These are phyloP conservation scores for Nicotiana otophora DNA, from an alignment of 257 asterid genomes.

Conservation along the genomic window DNA sequence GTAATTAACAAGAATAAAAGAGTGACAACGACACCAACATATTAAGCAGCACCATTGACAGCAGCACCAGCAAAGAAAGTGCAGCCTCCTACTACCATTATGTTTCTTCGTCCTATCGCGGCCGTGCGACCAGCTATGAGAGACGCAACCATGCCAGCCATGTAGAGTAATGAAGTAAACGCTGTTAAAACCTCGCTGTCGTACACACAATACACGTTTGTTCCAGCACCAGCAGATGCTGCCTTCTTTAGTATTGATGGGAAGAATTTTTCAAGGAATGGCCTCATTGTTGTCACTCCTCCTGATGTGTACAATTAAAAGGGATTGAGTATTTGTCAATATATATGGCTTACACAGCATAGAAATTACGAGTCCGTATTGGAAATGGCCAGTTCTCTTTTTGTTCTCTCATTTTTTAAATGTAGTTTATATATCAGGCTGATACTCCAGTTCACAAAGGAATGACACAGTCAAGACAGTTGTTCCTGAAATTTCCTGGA, in stretches of 20 bases:
- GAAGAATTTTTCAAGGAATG: constrained; percentile 24
- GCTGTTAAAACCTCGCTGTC: constrained; percentile 16
- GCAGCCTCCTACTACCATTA: constrained; percentile 20
- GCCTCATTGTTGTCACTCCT: constrained; percentile 24
- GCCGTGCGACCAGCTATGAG: constrained; percentile 6
- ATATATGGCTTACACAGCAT: background rate
- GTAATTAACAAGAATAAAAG: too few relatives aligned
- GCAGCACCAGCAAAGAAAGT: constrained; percentile 16
- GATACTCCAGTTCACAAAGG: background rate
- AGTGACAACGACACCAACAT: background rate
- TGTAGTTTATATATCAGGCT: background rate
- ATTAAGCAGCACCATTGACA: constrained; percentile 1
- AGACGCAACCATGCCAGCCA: constrained; percentile 14
- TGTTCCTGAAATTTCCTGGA: background rate
- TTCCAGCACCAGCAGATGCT: background rate
- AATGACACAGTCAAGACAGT: background rate
- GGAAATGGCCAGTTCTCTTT: background rate
- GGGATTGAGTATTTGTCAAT: background rate
- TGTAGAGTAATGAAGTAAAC: constrained; percentile 20
- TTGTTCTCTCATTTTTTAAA: background rate
- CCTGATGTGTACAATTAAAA: background rate
- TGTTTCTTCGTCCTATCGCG: constrained; percentile 11
- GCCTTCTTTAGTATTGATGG: constrained; percentile 16
- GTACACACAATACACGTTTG: constrained; percentile 11
- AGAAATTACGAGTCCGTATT: background rate